Base-by-base conservation (phyloP, 257 asterid species). In the Solanum paucissectum region DNA sequence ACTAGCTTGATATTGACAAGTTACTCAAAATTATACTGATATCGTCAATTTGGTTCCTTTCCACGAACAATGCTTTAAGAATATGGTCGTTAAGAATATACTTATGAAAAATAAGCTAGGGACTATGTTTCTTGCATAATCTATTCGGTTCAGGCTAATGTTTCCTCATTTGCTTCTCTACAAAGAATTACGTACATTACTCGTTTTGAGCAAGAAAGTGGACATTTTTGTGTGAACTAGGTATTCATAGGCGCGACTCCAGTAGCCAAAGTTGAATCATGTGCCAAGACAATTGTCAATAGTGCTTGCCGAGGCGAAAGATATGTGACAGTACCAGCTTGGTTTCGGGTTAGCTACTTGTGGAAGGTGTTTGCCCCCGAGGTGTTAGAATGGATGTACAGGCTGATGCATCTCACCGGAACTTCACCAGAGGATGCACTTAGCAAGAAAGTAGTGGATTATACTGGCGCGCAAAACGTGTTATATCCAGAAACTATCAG, bases 301-400 rank as follows among this genome's bases (percentile, higher is more conserved):
- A 77, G 90, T 1, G 93, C 90, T 8, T 89, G 91, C 69, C 87
- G 91, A 4, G 92, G 92, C 3, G 87, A 91, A 11, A 87, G 91
- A 44, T 87, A 89, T 12, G 86, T 91, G 62, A 91, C 93, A 1
- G 87, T 83, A 87, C 92, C 93, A 7, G 32, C 87, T 5, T 90
- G 93, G 93, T 91, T 89, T 86, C 90, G 86, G 64, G 83, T 86
- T 38, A 90, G 89, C 8, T 86, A 62, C 62, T 46, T 87, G 14
- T 90, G 93, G 93, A 89, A 90, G 83, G 88, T 73, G 21, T 83
- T 91, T 60, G 81, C 66, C 38, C 92, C 93, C 0, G 93, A 91
- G 83, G 83, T 88, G 20, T 1, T 90, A 13, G 92, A 91, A 69
- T 90, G 87, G 49, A 2, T 42, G 8, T 88, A 83, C 60, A 88